phyloP scores from a whole-genome alignment of 495 filamentous ascomycete genomes.

The Trichoderma virens region DNA sequence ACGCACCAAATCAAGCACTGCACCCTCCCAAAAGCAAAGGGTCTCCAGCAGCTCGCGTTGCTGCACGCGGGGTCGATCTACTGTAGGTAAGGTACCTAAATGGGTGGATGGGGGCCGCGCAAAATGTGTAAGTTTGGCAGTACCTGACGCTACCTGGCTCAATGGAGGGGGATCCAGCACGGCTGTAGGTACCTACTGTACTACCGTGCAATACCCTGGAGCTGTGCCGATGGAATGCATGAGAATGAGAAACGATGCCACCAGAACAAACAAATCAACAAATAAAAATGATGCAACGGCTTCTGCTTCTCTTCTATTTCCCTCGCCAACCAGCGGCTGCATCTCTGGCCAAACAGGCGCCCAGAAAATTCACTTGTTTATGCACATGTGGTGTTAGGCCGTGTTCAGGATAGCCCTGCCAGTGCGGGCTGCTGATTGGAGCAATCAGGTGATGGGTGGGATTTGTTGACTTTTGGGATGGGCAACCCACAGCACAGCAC shows the following conservation, averaged over 20 bases:
- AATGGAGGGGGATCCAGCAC: too few species aligned
- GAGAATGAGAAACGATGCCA: too few species aligned
- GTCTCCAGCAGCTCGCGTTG: too few species aligned
- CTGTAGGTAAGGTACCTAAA: not conserved
- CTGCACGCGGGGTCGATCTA: constrained; percentile 1
- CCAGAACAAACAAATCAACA: too few species aligned
- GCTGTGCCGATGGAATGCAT: too few species aligned
- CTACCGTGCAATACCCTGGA: too few species aligned
- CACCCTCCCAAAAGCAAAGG: too few species aligned
- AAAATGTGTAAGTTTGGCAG: constrained; percentile 7
- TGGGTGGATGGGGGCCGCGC: not conserved
- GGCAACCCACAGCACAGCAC: not conserved
- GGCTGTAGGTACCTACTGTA: too few species aligned
- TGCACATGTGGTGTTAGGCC: not conserved
- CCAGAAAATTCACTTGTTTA: not conserved
- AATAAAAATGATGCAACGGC: too few species aligned
- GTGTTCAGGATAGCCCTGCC: not conserved
- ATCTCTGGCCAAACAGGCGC: not conserved
- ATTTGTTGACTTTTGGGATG: constrained; percentile 2
- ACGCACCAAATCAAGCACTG: too few species aligned
- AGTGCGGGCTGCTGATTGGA: not conserved
- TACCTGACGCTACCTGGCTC: not conserved
- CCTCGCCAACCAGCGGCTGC: not conserved
- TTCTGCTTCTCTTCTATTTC: not conserved
- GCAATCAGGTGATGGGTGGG: not conserved